These are phyloP conservation scores for Aspergillus tamarii DNA, from an alignment of 2,329 filamentous ascomycete species.

Conservation along the genomic window DNA sequence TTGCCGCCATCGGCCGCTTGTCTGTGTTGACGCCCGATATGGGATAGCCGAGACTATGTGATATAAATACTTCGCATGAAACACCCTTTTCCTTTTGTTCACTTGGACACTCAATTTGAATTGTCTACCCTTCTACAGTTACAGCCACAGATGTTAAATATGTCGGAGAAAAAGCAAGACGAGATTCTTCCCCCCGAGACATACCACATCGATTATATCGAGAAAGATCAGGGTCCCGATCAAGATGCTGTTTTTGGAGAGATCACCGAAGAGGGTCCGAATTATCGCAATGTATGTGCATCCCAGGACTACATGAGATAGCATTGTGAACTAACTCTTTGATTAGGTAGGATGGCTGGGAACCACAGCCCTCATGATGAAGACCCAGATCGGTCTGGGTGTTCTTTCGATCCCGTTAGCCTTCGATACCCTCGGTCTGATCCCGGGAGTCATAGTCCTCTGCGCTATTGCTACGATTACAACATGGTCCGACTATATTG, in stretches of 20 bases:
- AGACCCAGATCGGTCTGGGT: conserved; percentile 51
- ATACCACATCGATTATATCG: not conserved
- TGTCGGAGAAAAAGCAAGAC: not conserved
- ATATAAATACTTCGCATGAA: too few relatives aligned
- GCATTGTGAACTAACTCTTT: not conserved
- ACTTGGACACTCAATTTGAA: too few relatives aligned
- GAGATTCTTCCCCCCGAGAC: not conserved
- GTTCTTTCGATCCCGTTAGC: conserved; percentile 53
- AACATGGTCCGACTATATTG: conserved; percentile 53
- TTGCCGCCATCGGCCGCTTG: too few relatives aligned
- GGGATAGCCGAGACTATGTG: too few relatives aligned
- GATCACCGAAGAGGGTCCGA: not conserved
- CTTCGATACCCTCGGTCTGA: conserved; percentile 51
- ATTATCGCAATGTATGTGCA: not conserved
- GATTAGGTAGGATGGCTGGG: not conserved
- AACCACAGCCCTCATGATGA: conserved; percentile 26
- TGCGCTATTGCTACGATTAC: conserved; percentile 47
- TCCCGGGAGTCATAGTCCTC: conserved; percentile 53
- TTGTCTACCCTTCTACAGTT: too few relatives aligned
- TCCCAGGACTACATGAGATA: not conserved
- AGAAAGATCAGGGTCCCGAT: not conserved
- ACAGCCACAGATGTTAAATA: not conserved
- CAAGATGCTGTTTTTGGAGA: not conserved
- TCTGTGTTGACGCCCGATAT: too few relatives aligned
- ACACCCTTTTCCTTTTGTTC: too few relatives aligned